A percentile compares a stretch with the other conserved stretches of the same genome.
Evolutionary conservation across 1,139 yeast genomes (phyloP).

Genomic region (Debaryomycetaceae sp.): DNA sequence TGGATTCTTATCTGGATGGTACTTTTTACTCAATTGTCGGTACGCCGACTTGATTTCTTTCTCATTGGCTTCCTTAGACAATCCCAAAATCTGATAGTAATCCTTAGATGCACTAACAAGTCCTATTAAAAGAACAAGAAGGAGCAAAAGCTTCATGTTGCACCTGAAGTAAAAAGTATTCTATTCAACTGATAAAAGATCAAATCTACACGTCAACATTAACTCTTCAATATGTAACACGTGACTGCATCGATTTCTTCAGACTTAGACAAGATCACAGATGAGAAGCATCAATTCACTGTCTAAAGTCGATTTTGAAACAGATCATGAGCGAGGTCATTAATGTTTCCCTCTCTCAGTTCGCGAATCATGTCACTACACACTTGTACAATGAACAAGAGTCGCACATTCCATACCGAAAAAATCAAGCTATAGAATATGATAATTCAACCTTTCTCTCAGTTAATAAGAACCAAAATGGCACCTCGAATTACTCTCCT

Average conservation of each 20-base stretch:
- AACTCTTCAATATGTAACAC: not conserved
- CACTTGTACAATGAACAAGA: constrained; percentile 84
- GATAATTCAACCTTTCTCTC: constrained; percentile 29
- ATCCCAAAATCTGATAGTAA: constrained; percentile 56
- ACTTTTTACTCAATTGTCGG: constrained; percentile 76
- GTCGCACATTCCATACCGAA: constrained; percentile 53
- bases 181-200: not conserved
- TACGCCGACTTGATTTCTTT: constrained; percentile 86
- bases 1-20: constrained; percentile 92
- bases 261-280: too few species aligned
- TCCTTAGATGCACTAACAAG: constrained; percentile 12
- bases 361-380: constrained; percentile 68
- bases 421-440: constrained; percentile 23
- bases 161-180: not conserved
- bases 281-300: too few species aligned
- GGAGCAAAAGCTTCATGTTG: constrained; percentile 1
- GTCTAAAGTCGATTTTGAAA: too few species aligned
- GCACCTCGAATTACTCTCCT: constrained; percentile 68
- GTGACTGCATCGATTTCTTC: not conserved
- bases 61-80: constrained; percentile 65
- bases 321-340: constrained; percentile 68
- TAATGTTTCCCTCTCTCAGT: constrained; percentile 66
- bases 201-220: not conserved
- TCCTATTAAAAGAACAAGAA: constrained; percentile 1
- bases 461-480: constrained; percentile 33